Evolutionary conservation across 2,329 filamentous ascomycete genomes (phyloP).

Genomic region (Meredithiella fracta): DNA sequence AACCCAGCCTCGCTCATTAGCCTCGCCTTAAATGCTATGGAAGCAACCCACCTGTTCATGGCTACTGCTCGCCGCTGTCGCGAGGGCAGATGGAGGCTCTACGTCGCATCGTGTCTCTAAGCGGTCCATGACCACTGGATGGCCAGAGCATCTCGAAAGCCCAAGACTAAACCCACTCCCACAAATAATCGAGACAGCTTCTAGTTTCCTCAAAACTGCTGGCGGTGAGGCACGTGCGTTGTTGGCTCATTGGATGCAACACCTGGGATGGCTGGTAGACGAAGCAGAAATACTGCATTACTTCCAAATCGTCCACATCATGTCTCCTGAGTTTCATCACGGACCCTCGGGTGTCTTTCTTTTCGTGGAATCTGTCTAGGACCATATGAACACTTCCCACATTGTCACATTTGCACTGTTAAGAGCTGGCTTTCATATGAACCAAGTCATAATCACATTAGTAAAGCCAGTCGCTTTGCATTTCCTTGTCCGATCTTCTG

Average conservation of each 20-base stretch:
- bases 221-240: slow-evolving; percentile 13
- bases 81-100: not conserved
- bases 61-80: not conserved
- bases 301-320: slow-evolving; percentile 1
- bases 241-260: slow-evolving; percentile 12
- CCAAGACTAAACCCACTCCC: not conserved
- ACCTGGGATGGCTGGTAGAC: slow-evolving; percentile 6
- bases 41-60: not conserved
- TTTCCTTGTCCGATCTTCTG: not conserved
- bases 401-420: not conserved
- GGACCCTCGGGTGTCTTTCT: not conserved
- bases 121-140: not conserved
- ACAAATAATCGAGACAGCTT: not conserved
- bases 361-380: not conserved
- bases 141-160: not conserved
- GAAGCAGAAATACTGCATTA: slow-evolving; percentile 7
- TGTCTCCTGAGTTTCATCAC: slow-evolving; percentile 12
- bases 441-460: no score
- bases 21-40: not conserved
- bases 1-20: slow-evolving; percentile 3
- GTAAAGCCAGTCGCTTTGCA: not conserved
- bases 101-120: not conserved
- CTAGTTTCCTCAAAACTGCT: not conserved
- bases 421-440: not conserved
- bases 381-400: no score